phyloP scores from a whole-genome alignment of 2,329 filamentous ascomycete genomes.

The Colletotrichum godetiae region DNA sequence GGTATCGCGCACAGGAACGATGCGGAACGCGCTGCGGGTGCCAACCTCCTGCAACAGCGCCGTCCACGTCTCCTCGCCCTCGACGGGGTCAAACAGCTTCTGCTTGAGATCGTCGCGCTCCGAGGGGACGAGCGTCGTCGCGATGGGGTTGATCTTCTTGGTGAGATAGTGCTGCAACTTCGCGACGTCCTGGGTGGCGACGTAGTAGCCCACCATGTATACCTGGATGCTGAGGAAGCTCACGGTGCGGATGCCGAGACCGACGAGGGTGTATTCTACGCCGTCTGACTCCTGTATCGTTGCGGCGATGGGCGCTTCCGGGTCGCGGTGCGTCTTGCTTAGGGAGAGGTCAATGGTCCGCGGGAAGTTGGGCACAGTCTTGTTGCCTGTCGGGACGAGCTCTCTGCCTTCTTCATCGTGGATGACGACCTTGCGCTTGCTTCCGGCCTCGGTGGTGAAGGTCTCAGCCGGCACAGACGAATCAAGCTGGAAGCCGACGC shows the following conservation, averaged over 20 bases:
- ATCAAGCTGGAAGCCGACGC: slow-evolving; percentile 48
- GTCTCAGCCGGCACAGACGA: slow-evolving; percentile 57
- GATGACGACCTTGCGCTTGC: slow-evolving; percentile 68
- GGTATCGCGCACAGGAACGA: slow-evolving; percentile 92
- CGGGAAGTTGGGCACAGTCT: slow-evolving; percentile 83
- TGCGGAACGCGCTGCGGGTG: slow-evolving; percentile 82
- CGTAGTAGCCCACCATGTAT: slow-evolving; percentile 93
- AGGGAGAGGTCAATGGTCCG: slow-evolving; percentile 73
- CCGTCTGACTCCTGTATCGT: slow-evolving; percentile 53
- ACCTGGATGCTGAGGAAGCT: slow-evolving; percentile 92
- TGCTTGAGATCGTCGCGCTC: slow-evolving; percentile 82
- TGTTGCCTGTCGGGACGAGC: slow-evolving; percentile 84
- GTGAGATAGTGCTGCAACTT: slow-evolving; percentile 83
- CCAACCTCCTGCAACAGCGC: slow-evolving; percentile 73
- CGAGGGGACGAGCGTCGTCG: slow-evolving; percentile 83
- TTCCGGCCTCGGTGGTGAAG: slow-evolving; percentile 61
- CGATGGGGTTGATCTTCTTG: slow-evolving; percentile 78
- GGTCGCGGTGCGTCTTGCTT: slow-evolving; percentile 39
- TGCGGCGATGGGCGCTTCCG: slow-evolving; percentile 48
- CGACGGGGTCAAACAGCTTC: slow-evolving; percentile 75
- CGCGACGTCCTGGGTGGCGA: slow-evolving; percentile 85
- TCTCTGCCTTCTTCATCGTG: slow-evolving; percentile 78
- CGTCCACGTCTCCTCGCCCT: slow-evolving; percentile 81
- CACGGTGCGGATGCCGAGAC: slow-evolving; percentile 88
- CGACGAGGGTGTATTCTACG: slow-evolving; percentile 87